Conservation (phyloP, 768 basidiomycete genomes). For the Leccinum aurantiacum region DNA sequence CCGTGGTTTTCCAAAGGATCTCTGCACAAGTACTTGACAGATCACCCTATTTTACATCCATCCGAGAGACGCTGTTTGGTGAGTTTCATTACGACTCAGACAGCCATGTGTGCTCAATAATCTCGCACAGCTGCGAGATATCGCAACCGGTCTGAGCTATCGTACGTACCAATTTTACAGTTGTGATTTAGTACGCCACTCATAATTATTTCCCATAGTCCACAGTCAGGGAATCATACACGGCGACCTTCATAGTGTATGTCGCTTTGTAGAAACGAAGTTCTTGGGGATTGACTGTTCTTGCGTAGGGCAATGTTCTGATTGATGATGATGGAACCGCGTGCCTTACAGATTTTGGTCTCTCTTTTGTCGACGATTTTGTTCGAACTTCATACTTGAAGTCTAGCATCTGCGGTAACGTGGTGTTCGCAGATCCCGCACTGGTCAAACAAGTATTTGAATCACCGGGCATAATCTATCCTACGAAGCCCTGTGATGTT, state of each 20-base stretch:
- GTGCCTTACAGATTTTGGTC: conserved; percentile 50
- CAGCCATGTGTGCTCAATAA: neutral
- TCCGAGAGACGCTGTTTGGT: conserved; percentile 13
- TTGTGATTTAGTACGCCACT: neutral
- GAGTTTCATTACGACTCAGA: neutral
- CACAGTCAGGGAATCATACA: conserved; percentile 30
- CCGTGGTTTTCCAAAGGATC: conserved; percentile 34
- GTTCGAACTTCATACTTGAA: conserved; percentile 30
- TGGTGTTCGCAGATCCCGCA: conserved; percentile 49
- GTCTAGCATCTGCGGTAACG: conserved; percentile 37
- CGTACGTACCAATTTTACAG: conserved; percentile 14
- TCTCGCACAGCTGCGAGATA: conserved; percentile 19
- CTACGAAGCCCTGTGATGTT: conserved; percentile 24
- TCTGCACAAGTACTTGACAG: conserved; percentile 22
- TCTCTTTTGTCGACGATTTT: conserved; percentile 31
- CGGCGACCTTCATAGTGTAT: conserved; percentile 39
- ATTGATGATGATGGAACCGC: conserved; percentile 40
- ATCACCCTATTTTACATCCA: neutral
- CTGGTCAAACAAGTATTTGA: conserved; percentile 10
- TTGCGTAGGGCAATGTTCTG: conserved; percentile 40
- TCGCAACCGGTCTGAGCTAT: conserved; percentile 23
- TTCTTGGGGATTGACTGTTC: neutral
- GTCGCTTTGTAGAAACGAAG: neutral
- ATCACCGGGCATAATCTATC: conserved; percentile 3
- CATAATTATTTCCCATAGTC: conserved; percentile 13